Conservation (phyloP, 768 basidiomycete genomes). For the Trametopsis cervina region DNA sequence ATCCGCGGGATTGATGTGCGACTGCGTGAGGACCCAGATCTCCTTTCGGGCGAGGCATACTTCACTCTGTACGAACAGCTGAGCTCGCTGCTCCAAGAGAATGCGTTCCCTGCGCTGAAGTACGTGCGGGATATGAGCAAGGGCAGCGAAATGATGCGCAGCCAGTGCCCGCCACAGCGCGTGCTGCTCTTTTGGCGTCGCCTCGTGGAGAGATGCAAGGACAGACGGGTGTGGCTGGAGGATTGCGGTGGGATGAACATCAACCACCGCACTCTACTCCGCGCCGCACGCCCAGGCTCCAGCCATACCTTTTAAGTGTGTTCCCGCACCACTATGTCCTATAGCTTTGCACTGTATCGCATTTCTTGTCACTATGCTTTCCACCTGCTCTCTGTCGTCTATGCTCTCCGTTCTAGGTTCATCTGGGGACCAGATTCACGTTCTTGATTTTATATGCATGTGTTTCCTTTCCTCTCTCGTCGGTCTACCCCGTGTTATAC, state of each 20-base stretch:
- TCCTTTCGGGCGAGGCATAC: conserved; percentile 33
- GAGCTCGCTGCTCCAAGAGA: conserved; percentile 44
- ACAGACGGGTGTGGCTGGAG: conserved; percentile 55
- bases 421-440: too few species aligned
- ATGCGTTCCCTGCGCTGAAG: conserved; percentile 55
- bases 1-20: conserved; percentile 66
- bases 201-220: conserved; percentile 39
- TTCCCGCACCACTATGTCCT: background rate
- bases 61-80: conserved; percentile 64
- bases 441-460: too few species aligned
- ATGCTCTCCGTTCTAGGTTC: too few species aligned
- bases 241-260: conserved; percentile 57
- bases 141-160: conserved; percentile 49
- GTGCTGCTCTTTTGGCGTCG: conserved; percentile 35
- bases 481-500: too few species aligned
- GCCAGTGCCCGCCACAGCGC: conserved; percentile 28
- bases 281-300: too few species aligned
- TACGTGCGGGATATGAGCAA: conserved; percentile 62
- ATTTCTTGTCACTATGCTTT: too few species aligned
- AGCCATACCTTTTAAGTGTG: too few species aligned
- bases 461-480: too few species aligned
- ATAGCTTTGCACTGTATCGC: background rate
- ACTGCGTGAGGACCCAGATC: conserved; percentile 34
- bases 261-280: conserved; percentile 35
- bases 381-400: too few species aligned